A percentile compares a stretch with the other conserved stretches of the same genome.
phyloP scores from a whole-genome alignment of 805 yeast species.

The Scheffersomyces amazonensis region DNA sequence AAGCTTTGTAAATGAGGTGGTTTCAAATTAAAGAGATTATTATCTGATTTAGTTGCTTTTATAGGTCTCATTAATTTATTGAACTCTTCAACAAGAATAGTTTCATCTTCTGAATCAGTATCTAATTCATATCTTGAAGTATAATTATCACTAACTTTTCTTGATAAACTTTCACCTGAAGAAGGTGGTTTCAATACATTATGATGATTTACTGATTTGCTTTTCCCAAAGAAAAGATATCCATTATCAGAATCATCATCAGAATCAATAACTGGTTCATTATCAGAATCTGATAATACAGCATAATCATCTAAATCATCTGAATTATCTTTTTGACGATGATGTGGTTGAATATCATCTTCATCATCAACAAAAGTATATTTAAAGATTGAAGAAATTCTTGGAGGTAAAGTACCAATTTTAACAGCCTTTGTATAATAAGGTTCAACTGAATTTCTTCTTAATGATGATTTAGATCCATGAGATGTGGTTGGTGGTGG shows the following conservation, averaged over 20 bases:
- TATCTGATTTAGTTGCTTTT: background rate
- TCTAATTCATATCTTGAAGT: conserved; percentile 4
- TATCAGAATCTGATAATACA: conserved; percentile 7
- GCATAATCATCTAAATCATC: conserved; percentile 7
- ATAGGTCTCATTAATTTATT: conserved; percentile 2
- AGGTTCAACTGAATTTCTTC: conserved; percentile 14
- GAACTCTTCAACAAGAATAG: background rate
- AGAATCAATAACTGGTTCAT: background rate
- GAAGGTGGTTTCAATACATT: background rate
- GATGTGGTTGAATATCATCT: background rate
- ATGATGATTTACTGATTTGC: background rate
- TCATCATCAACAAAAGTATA: conserved; percentile 3
- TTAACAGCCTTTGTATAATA: conserved; percentile 8
- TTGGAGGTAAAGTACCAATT: conserved; percentile 4
- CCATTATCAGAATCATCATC: conserved; percentile 6
- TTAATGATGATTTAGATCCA: background rate
- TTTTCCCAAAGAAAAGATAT: conserved; percentile 1
- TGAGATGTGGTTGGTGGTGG: background rate
- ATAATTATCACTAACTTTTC: conserved; percentile 13
- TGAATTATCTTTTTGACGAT: background rate
- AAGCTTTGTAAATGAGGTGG: background rate
- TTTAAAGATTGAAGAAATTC: background rate
- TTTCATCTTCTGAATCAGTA: conserved; percentile 5
- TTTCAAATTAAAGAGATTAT: conserved; percentile 3
- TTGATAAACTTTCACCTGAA: background rate